phyloP scores from a whole-genome alignment of 148 eudicot genomes.

The Persicaria tinctoria region DNA sequence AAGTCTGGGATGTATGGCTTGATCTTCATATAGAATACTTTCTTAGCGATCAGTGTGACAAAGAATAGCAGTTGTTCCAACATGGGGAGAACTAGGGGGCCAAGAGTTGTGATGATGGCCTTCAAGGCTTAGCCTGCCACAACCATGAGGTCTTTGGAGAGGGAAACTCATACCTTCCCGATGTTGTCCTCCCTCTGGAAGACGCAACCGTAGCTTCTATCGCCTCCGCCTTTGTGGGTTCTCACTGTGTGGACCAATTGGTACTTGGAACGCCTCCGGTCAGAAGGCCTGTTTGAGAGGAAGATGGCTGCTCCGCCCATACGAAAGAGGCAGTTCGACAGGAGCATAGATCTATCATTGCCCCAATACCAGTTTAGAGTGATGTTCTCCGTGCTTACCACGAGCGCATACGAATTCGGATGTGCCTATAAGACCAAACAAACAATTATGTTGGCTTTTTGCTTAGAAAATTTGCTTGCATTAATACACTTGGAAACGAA shows the following conservation, averaged over 20 bases:
- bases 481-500: too few species aligned
- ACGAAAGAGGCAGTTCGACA: constrained; percentile 8
- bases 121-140: constrained; percentile 11
- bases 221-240: constrained; percentile 9
- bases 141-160: constrained; percentile 11
- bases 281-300: constrained; percentile 7
- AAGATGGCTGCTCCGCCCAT: constrained; percentile 13
- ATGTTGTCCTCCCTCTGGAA: constrained; percentile 8
- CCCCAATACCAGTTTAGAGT: constrained; percentile 13
- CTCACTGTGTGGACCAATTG: constrained; percentile 9
- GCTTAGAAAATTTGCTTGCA: too few species aligned
- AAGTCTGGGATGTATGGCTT: constrained; percentile 7
- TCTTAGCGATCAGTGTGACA: not conserved
- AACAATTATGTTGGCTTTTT: not conserved
- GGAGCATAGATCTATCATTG: constrained; percentile 5
- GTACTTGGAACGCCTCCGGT: constrained; percentile 4
- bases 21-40: constrained; percentile 6
- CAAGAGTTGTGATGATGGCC: constrained; percentile 8
- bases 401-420: constrained; percentile 5
- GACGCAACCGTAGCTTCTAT: constrained; percentile 7
- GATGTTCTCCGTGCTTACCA: constrained; percentile 14
- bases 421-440: not conserved
- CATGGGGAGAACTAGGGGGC: constrained; percentile 11
- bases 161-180: not conserved
- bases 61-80: constrained; percentile 6